Base-by-base conservation (phyloP, 345 rosid species). In the Citrus maxima region DNA sequence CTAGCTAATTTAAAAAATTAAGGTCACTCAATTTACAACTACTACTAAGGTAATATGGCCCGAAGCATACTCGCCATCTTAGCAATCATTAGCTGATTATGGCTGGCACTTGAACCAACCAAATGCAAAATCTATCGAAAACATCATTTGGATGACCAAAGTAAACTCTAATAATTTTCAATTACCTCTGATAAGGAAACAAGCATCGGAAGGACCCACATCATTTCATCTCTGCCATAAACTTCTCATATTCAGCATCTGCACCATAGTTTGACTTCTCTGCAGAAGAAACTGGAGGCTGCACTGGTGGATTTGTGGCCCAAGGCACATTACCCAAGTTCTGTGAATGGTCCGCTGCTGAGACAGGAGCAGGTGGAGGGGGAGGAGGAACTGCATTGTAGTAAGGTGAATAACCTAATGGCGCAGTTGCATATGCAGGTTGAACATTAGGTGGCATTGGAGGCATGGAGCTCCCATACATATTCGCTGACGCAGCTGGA, bases 141-240 rank as follows among this genome's bases (percentile, higher is more conserved):
- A 51, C 14, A 21, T 64, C 13, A 10, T 12, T 25, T 60, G 32
- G 37, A 63, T 55, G 18, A 28, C 12, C 4, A 37, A 27, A 77
- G 42, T 27, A 73, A 70, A 65, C 64, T 59, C 32, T 40, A 56
- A 72, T 16, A 9, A n/a, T 38, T 72, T 59, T 59, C 60, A 38
- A n/a, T 30, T 89, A 96, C 99, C 98, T 88, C 84, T 78, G 70
- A 63, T 70, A 55, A 63, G 61, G 74, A 76, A 77, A 75, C 42
- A 78, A 65, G 14, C 64, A 55, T 25, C 13, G 42, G 78, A 81
- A 70, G 42, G 76, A 62, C 72, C 54, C 63, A 68, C 62, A 55
- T 89, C 90, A 97, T 82, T 97, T 94, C 97, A 93, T 93, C 92
- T 97, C 98, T 35, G 98, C 90, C 98, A 97, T 93, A 82, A 97